Percentiles rank a stretch among this genome's conserved stretches.
These are phyloP conservation scores for Aspergillus fijiensis DNA, from an alignment of 2,329 filamentous ascomycete species.

Conservation along the genomic window DNA sequence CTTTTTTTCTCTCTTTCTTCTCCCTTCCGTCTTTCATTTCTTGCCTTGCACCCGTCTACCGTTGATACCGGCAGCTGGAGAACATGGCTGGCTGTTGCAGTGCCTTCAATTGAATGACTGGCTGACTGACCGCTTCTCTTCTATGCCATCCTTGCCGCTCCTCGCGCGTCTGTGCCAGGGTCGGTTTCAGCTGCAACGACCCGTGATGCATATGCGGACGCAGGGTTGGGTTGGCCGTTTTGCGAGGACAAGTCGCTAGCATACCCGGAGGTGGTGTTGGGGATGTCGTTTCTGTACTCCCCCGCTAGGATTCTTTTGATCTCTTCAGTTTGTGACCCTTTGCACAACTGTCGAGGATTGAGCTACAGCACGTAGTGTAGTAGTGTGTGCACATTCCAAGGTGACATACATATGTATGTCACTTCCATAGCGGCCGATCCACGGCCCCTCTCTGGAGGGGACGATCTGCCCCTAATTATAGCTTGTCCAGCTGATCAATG, in stretches of 20 bases:
- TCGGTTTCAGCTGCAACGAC: constrained; percentile 26
- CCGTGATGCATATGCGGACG: constrained; percentile 27
- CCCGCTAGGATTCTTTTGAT: background rate
- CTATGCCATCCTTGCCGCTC: constrained; percentile 3
- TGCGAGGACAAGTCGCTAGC: background rate
- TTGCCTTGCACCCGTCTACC: background rate
- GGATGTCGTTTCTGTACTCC: background rate
- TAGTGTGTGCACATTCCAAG: background rate
- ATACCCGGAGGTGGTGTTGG: background rate
- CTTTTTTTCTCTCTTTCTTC: background rate
- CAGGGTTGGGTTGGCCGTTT: background rate
- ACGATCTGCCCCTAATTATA: background rate
- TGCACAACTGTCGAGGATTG: background rate
- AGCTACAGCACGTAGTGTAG: background rate
- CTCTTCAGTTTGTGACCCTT: background rate
- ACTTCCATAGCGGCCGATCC: background rate
- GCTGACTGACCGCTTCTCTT: background rate
- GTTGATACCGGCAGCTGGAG: background rate
- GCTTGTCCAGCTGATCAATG: background rate
- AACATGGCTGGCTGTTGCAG: background rate
- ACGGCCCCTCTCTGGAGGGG: background rate
- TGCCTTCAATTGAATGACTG: background rate
- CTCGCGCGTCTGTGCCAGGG: background rate
- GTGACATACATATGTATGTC: background rate
- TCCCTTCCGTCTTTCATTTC: background rate